phyloP scores from a whole-genome alignment of 768 basidiomycete genomes.

The Tremella mesenterica region DNA sequence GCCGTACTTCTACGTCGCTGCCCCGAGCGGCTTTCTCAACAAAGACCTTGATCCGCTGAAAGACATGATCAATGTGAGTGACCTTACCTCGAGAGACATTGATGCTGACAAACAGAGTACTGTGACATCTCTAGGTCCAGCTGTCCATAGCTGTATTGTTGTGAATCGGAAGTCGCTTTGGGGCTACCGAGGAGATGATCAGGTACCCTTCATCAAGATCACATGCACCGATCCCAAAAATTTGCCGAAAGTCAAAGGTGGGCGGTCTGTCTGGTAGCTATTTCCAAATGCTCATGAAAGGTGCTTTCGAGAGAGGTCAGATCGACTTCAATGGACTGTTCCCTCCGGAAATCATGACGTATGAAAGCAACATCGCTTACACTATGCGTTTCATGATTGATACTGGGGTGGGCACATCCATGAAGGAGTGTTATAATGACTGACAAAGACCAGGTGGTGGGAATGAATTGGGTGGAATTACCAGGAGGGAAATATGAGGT shows the following conservation, averaged over 20 bases:
- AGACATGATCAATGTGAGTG: slow-evolving; percentile 64
- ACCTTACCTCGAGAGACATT: not conserved
- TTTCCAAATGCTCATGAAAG: slow-evolving; percentile 30
- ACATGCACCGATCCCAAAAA: slow-evolving; percentile 62
- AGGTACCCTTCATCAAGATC: slow-evolving; percentile 73
- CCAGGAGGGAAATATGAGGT: slow-evolving; percentile 71
- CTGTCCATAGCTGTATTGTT: slow-evolving; percentile 47
- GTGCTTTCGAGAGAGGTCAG: slow-evolving; percentile 64
- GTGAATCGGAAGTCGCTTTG: slow-evolving; percentile 65
- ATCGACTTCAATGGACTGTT: slow-evolving; percentile 59
- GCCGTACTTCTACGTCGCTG: slow-evolving; percentile 87
- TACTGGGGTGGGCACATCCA: slow-evolving; percentile 58
- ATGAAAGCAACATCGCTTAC: slow-evolving; percentile 88
- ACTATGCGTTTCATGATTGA: slow-evolving; percentile 96
- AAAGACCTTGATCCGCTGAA: slow-evolving; percentile 61
- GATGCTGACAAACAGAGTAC: slow-evolving; percentile 6
- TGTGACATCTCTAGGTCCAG: slow-evolving; percentile 19
- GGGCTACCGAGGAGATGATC: slow-evolving; percentile 80
- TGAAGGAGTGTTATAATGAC: not conserved
- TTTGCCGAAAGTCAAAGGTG: slow-evolving; percentile 84
- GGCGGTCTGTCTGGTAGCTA: not conserved
- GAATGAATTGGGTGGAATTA: slow-evolving; percentile 99
- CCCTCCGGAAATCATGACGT: slow-evolving; percentile 56
- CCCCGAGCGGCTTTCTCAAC: slow-evolving; percentile 70
- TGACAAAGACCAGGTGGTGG: slow-evolving; percentile 60